These are phyloP conservation scores for Alternaria dauci DNA, from an alignment of 2,329 filamentous ascomycete genomes.

Conservation along the genomic window DNA sequence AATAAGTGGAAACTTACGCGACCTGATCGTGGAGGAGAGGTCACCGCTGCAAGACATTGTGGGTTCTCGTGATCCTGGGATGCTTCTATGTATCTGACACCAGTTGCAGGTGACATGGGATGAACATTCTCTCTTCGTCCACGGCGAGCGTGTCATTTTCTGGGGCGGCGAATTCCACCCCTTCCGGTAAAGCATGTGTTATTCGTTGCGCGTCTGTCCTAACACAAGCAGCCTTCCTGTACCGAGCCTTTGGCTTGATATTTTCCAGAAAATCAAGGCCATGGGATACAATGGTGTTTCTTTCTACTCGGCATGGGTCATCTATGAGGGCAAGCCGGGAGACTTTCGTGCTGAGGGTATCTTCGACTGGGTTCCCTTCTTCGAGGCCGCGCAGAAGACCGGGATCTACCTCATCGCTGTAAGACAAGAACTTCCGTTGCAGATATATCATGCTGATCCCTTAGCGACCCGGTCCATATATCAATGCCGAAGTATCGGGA, in stretches of 20 bases:
- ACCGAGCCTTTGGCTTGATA: slow-evolving; percentile 69
- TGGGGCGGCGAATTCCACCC: slow-evolving; percentile 78
- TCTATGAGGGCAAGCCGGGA: slow-evolving; percentile 75
- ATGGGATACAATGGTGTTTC: slow-evolving; percentile 79
- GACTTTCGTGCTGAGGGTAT: slow-evolving; percentile 73
- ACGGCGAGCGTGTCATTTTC: slow-evolving; percentile 72
- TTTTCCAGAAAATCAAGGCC: slow-evolving; percentile 83
- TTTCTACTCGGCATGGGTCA: slow-evolving; percentile 78
- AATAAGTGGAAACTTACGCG: not conserved
- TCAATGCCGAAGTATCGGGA: slow-evolving; percentile 77
- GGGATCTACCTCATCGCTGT: slow-evolving; percentile 77
- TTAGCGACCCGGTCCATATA: slow-evolving; percentile 69
- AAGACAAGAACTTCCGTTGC: slow-evolving; percentile 9
- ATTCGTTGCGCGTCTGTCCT: not conserved
- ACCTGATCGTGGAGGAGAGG: not conserved
- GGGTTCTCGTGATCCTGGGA: slow-evolving; percentile 23
- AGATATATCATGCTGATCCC: slow-evolving; percentile 6
- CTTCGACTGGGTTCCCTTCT: slow-evolving; percentile 77
- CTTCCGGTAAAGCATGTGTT: slow-evolving; percentile 55
- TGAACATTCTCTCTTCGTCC: slow-evolving; percentile 72
- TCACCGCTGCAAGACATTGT: slow-evolving; percentile 62
- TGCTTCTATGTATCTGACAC: not conserved
- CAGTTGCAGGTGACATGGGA: slow-evolving; percentile 69
- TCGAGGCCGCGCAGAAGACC: slow-evolving; percentile 73
- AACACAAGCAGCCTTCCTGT: slow-evolving; percentile 61